These are phyloP conservation scores for Mucor circinelloides DNA, from an alignment of 371 early-diverging fungal genomes.

Conservation along the genomic window DNA sequence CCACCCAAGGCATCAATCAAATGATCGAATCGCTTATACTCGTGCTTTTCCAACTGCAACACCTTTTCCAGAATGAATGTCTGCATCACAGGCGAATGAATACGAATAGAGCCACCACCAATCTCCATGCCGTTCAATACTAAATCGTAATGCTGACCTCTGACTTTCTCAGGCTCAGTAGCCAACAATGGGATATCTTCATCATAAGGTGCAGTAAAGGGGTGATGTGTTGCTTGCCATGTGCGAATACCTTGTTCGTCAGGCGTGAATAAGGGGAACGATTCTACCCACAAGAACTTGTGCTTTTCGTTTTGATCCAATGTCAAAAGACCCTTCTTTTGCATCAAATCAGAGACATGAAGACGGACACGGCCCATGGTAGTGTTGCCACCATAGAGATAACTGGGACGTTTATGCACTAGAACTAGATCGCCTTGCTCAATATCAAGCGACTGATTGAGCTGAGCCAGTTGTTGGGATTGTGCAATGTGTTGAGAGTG, in stretches of 20 bases:
- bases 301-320: conserved; percentile 47
- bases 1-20: conserved; percentile 78
- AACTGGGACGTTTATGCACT: conserved; percentile 57
- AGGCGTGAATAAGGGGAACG: conserved; percentile 87
- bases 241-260: conserved; percentile 50
- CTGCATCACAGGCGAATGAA: conserved; percentile 83
- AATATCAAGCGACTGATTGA: conserved; percentile 43
- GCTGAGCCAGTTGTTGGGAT: neutral
- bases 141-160: conserved; percentile 89
- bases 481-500: conserved; percentile 27
- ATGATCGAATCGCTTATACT: conserved; percentile 76
- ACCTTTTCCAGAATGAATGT: conserved; percentile 72
- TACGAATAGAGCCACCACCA: conserved; percentile 91
- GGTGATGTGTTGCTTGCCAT: conserved; percentile 85
- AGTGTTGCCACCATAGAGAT: conserved; percentile 76
- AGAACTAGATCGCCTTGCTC: conserved; percentile 65
- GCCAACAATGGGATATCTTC: conserved; percentile 68
- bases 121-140: conserved; percentile 92
- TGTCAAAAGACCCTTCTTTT: conserved; percentile 54
- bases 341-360: conserved; percentile 58
- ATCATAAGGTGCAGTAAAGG: conserved; percentile 85
- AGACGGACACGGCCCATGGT: conserved; percentile 75
- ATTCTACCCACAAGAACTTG: conserved; percentile 88
- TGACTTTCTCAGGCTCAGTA: conserved; percentile 66
- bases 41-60: conserved; percentile 53